Evolutionary conservation across 2,329 filamentous ascomycete species (phyloP).

Genomic region (Pseudocercospora fijiensis): DNA sequence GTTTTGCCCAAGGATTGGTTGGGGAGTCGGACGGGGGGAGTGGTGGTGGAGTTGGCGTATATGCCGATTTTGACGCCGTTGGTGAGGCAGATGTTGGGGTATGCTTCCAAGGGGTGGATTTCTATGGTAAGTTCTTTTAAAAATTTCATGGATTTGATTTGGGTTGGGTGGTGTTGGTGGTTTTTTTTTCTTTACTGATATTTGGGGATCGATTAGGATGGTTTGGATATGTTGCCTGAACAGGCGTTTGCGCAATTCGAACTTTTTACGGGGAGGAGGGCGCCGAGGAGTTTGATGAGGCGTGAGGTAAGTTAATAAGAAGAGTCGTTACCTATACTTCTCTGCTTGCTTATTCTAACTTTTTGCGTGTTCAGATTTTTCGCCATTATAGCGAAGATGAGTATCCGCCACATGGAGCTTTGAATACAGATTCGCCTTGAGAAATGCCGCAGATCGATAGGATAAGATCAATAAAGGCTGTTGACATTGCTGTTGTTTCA

Average conservation of each 20-base stretch:
- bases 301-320: slow-evolving; percentile 47
- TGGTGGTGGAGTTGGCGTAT: slow-evolving; percentile 71
- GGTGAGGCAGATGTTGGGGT: slow-evolving; percentile 63
- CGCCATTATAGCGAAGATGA: slow-evolving; percentile 34
- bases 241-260: slow-evolving; percentile 82
- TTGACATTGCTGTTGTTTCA: neutral
- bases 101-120: slow-evolving; percentile 66
- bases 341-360: too few relatives aligned
- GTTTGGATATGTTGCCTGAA: slow-evolving; percentile 72
- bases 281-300: slow-evolving; percentile 70
- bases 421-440: slow-evolving; percentile 27
- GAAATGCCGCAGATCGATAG: too few relatives aligned
- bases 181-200: neutral
- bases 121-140: slow-evolving; percentile 48
- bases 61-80: slow-evolving; percentile 71
- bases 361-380: slow-evolving; percentile 45
- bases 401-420: slow-evolving; percentile 24
- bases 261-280: slow-evolving; percentile 71
- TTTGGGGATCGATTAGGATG: slow-evolving; percentile 50
- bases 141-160: too few relatives aligned
- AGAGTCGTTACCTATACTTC: neutral
- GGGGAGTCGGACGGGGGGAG: slow-evolving; percentile 69
- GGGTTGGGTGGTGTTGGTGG: too few relatives aligned
- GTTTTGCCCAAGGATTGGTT: slow-evolving; percentile 69
- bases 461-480: neutral